Percentiles rank a stretch among this genome's conserved stretches.
These are phyloP conservation scores for Umbelopsis sp. DNA, from an alignment of 192 early-diverging fungal species.

Conservation along the genomic window DNA sequence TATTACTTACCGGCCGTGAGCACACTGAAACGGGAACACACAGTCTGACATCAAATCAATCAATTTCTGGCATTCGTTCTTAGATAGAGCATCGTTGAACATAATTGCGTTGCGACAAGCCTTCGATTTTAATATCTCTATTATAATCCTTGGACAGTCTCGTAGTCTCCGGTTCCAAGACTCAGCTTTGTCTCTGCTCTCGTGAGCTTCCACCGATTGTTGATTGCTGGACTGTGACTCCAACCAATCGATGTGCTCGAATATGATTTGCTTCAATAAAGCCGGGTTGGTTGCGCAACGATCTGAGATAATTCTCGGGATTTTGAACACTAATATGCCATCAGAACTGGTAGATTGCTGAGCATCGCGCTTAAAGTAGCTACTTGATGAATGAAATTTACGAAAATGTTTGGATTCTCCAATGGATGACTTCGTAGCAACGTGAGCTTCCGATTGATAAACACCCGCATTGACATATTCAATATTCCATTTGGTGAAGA, in stretches of 20 bases:
- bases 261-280: constrained; percentile 51
- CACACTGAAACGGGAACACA: constrained; percentile 68
- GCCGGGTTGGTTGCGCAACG: constrained; percentile 59
- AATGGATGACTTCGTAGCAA: background rate
- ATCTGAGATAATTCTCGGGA: constrained; percentile 63
- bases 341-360: background rate
- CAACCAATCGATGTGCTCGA: constrained; percentile 50
- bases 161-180: constrained; percentile 32
- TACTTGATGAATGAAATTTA: constrained; percentile 14
- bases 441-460: background rate
- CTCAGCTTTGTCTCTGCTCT: background rate
- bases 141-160: constrained; percentile 61
- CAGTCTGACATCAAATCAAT: constrained; percentile 56
- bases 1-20: constrained; percentile 51
- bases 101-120: constrained; percentile 77
- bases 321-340: constrained; percentile 33
- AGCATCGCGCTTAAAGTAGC: background rate
- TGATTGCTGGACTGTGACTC: constrained; percentile 23
- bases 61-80: constrained; percentile 53
- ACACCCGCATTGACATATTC: background rate
- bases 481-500: constrained; percentile 12
- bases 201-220: background rate
- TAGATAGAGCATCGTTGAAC: constrained; percentile 68
- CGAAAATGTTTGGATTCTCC: constrained; percentile 22
- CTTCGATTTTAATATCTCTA: constrained; percentile 75